Evolutionary conservation across 208 protist species (phyloP).

Genomic region (Crithidia sp.): DNA sequence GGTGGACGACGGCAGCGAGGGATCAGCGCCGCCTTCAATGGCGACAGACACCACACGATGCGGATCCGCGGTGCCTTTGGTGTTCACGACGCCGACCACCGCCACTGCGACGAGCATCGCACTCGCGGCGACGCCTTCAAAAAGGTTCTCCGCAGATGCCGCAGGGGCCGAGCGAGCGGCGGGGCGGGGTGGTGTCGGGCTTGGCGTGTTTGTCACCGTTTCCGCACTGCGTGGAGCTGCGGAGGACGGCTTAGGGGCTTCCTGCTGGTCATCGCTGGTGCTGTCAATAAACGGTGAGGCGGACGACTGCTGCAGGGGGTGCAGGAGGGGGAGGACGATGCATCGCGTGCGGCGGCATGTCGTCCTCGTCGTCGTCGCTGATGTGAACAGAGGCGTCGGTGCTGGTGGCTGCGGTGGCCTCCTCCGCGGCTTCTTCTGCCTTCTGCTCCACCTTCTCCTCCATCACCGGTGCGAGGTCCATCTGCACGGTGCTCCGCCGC

Average conservation of each 20-base stretch:
- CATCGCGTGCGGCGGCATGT: slow-evolving; percentile 1
- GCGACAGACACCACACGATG: slow-evolving; percentile 27
- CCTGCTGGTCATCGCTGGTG: too few species aligned
- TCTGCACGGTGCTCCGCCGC: slow-evolving; percentile 45
- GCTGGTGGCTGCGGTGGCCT: background rate
- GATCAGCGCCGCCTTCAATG: background rate
- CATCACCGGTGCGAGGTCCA: slow-evolving; percentile 31
- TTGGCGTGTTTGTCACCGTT: background rate
- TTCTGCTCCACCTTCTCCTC: slow-evolving; percentile 8
- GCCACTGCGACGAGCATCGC: slow-evolving; percentile 33
- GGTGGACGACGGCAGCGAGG: background rate
- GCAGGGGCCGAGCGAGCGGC: too few species aligned
- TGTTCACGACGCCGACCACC: slow-evolving; percentile 28
- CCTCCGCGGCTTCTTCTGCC: slow-evolving; percentile 8
- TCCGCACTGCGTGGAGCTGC: too few species aligned
- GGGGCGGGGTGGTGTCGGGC: background rate
- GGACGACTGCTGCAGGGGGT: background rate
- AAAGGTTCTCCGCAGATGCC: slow-evolving; percentile 40
- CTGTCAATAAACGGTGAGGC: too few species aligned
- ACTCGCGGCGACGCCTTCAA: slow-evolving; percentile 38
- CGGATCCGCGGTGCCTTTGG: slow-evolving; percentile 22
- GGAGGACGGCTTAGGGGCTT: too few species aligned
- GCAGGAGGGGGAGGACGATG: slow-evolving; percentile 6
- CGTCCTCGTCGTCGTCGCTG: slow-evolving; percentile 28
- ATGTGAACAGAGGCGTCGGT: slow-evolving; percentile 21